Conservation (phyloP, 2,329 filamentous ascomycete species). For the Diplodia seriata region DNA sequence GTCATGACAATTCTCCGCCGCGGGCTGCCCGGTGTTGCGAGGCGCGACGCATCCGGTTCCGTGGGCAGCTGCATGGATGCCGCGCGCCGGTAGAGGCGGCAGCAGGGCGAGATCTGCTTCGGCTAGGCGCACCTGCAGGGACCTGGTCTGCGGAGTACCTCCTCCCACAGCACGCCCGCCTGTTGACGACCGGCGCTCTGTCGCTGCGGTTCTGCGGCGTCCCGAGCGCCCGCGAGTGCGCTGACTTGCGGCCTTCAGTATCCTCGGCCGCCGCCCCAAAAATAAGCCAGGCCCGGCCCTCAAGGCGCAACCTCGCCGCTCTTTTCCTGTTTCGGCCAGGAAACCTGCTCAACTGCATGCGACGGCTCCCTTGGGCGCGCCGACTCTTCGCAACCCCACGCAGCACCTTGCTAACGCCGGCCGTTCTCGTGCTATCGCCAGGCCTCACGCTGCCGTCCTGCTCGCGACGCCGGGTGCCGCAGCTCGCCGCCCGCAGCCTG, state of each 20-base stretch:
- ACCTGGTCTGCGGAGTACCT: not conserved
- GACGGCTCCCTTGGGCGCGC: conserved; percentile 24
- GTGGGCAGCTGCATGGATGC: conserved; percentile 1
- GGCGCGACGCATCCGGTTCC: conserved; percentile 6
- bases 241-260: conserved; percentile 25
- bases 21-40: not conserved
- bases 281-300: conserved; percentile 24
- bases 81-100: conserved; percentile 19
- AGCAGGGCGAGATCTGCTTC: conserved; percentile 27
- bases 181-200: not conserved
- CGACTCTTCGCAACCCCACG: conserved; percentile 29
- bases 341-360: conserved; percentile 33
- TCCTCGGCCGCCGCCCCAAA: conserved; percentile 11
- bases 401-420: conserved; percentile 24
- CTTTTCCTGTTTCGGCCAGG: conserved; percentile 21
- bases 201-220: conserved; percentile 18
- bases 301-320: conserved; percentile 26
- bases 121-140: conserved; percentile 25
- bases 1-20: not conserved
- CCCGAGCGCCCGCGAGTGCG: conserved; percentile 1
- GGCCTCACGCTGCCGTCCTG: conserved; percentile 2
- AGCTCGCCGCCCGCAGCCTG: not conserved
- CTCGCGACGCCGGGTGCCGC: conserved; percentile 16
- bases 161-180: not conserved
- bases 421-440: conserved; percentile 22